Conservation (phyloP, 805 yeast genomes). For the Sugiyamaella marilandica region DNA sequence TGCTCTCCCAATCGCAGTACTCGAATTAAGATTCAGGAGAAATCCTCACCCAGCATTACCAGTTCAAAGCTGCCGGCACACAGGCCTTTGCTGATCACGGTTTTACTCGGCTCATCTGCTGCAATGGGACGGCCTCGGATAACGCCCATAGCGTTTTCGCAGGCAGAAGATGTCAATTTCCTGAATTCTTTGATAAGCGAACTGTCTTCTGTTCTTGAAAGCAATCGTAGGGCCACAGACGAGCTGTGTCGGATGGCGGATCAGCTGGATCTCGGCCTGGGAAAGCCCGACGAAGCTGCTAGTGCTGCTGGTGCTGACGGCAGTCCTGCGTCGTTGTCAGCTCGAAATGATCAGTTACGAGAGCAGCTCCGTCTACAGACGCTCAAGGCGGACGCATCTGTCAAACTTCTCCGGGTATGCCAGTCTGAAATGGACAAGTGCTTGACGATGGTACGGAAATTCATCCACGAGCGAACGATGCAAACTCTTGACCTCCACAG, state of each 20-base stretch:
- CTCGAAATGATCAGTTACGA: conserved; percentile 13
- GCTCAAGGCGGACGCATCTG: conserved; percentile 11
- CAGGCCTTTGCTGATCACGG: no score
- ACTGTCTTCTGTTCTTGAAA: conserved; percentile 19
- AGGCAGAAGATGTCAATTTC: conserved; percentile 30
- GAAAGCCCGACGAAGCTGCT: not conserved
- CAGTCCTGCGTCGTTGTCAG: not conserved
- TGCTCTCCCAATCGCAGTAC: not conserved
- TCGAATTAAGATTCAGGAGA: no score
- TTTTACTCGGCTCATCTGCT: no score
- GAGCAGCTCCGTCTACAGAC: conserved; percentile 13
- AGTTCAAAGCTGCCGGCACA: no score
- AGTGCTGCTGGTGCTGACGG: conserved; percentile 12
- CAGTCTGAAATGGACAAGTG: conserved; percentile 18
- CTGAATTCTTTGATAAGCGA: conserved; percentile 23
- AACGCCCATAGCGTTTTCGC: conserved; percentile 16
- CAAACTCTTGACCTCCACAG: conserved; percentile 19
- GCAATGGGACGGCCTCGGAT: conserved; percentile 6
- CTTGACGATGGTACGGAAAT: conserved; percentile 16
- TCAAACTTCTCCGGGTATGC: conserved; percentile 16
- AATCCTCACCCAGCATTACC: no score
- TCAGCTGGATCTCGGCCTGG: conserved; percentile 7
- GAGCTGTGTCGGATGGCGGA: conserved; percentile 19
- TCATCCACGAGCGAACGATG: conserved; percentile 18
- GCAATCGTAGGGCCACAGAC: conserved; percentile 23